Percentiles rank a stretch among this genome's conserved stretches.
These are phyloP conservation scores for Mollisia scopiformis DNA, from an alignment of 2,329 filamentous ascomycete genomes.

Conservation along the genomic window DNA sequence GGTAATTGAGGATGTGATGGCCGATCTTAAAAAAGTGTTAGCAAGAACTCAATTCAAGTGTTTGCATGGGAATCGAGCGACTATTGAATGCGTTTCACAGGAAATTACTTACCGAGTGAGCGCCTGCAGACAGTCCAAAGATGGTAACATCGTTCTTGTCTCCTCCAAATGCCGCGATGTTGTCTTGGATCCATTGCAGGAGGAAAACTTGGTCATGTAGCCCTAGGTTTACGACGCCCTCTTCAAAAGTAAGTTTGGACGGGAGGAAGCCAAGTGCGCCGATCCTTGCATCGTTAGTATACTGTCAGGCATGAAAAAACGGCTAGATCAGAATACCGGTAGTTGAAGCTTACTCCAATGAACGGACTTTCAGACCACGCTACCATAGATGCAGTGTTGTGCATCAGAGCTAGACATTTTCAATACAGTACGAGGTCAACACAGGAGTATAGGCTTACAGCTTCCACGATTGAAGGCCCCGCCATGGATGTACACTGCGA, in stretches of 20 bases:
- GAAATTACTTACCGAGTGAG: slow-evolving; percentile 53
- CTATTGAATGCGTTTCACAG: neutral
- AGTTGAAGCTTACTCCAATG: slow-evolving; percentile 61
- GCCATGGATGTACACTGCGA: slow-evolving; percentile 63
- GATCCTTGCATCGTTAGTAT: slow-evolving; percentile 47
- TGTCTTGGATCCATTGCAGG: slow-evolving; percentile 60
- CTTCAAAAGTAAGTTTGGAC: slow-evolving; percentile 52
- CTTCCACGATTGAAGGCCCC: slow-evolving; percentile 56
- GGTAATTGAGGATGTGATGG: slow-evolving; percentile 62
- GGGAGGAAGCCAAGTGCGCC: slow-evolving; percentile 70
- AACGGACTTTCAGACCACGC: slow-evolving; percentile 55
- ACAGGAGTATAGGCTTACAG: slow-evolving; percentile 47
- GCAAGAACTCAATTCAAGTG: neutral
- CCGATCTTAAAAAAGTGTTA: slow-evolving; percentile 53
- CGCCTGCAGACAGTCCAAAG: slow-evolving; percentile 63
- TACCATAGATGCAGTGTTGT: slow-evolving; percentile 66
- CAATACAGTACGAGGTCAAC: slow-evolving; percentile 39
- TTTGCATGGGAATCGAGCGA: neutral
- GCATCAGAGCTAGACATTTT: slow-evolving; percentile 46
- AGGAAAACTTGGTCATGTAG: slow-evolving; percentile 61
- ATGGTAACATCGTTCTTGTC: slow-evolving; percentile 58
- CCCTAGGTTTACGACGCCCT: slow-evolving; percentile 63
- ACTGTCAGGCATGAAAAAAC: no score
- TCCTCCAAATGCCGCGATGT: slow-evolving; percentile 61
- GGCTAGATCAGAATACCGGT: slow-evolving; percentile 38